Evolutionary conservation across 2,329 filamentous ascomycete genomes (phyloP), one percentile per base, ranked within the genome.

Genomic region (Fusarium solani-melongenae): DNA sequence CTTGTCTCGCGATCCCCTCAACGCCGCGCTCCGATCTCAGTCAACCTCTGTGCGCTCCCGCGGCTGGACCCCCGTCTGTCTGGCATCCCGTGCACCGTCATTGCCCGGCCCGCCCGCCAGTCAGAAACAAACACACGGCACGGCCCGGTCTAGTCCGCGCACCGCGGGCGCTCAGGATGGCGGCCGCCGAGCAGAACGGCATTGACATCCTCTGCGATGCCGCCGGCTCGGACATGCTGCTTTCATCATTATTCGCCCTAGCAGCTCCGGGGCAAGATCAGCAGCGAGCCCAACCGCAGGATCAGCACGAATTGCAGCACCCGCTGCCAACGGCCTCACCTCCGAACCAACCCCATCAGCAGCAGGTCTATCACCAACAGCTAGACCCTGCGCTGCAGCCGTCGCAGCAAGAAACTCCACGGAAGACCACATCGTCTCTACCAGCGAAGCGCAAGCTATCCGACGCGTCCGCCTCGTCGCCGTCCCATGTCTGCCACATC

Each of bases 141-240:
- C 72, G 62, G 68, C 29, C 58, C 68, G 64, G 59, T 33, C 57
- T 62, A 33, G 59, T 59, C 64, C 51, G 61, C 39, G 51, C 58
- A 33, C 53, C 46, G 62, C 67, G 61, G 49, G 67, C 66, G 70
- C 66, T 56, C 61, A 73, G 61, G 53, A 78, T 78, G 76, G 66
- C 76, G 29, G 64, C 74, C 58, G 62, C 76, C 20, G 76, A 76
- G 64, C 76, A 78, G 63, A 78, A 78, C 72, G 76, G 76, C 44
- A 78, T 78, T 55, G 76, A 78, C 64, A 78, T 78, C 55, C 69
- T 78, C 55, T 78, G 76, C 62, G 76, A 78, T 73, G 76, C 76
- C 60, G 76, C 76, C 41, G 76, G 76, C 64, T 78, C 76, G 33
- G 76, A 78, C 46, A 77, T 77, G 76, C 61, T 78, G 38, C 67